Evolutionary conservation across 805 yeast genomes (phyloP).

Genomic region (Starmerella vaccinii): DNA sequence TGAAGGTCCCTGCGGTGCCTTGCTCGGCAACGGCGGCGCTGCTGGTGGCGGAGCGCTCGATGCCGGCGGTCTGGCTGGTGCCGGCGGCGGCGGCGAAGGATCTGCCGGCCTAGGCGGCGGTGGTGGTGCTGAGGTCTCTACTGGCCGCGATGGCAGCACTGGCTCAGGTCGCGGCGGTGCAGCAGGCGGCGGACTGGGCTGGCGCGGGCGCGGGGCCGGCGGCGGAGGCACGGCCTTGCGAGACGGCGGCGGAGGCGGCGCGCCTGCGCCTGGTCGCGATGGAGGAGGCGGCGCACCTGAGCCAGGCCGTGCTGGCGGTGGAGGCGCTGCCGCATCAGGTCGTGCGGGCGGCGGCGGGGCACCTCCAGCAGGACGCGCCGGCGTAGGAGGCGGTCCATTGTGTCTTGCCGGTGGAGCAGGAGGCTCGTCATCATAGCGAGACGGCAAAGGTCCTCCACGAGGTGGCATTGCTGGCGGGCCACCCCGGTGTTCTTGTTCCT

Average conservation of each 20-base stretch:
- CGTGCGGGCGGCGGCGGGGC: slow-evolving; percentile 2
- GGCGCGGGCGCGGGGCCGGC: slow-evolving; percentile 16
- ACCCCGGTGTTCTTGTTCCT: not conserved
- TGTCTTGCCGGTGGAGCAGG: slow-evolving; percentile 6
- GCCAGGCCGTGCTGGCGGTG: slow-evolving; percentile 1
- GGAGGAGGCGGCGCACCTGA: slow-evolving; percentile 19
- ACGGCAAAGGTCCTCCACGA: not conserved
- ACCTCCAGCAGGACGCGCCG: slow-evolving; percentile 10
- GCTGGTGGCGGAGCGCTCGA: slow-evolving; percentile 27
- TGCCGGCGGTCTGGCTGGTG: slow-evolving; percentile 15
- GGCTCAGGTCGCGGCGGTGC: slow-evolving; percentile 9
- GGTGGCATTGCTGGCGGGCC: not conserved
- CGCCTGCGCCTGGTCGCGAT: slow-evolving; percentile 25
- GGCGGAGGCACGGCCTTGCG: slow-evolving; percentile 23
- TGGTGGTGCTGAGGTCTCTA: slow-evolving; percentile 5
- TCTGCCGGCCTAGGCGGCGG: slow-evolving; percentile 9
- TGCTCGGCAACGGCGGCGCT: slow-evolving; percentile 26
- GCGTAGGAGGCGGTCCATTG: slow-evolving; percentile 7
- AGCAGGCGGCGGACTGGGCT: slow-evolving; percentile 19
- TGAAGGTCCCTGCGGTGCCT: slow-evolving; percentile 33
- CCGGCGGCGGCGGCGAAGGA: slow-evolving; percentile 2
- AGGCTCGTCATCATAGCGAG: slow-evolving; percentile 3
- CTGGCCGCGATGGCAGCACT: not conserved
- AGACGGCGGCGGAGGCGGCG: slow-evolving; percentile 27
- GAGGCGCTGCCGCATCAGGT: not conserved